Percentiles rank a stretch among this genome's conserved stretches.
phyloP scores from a whole-genome alignment of 495 filamentous ascomycete genomes.

The Podospora fimiseda region DNA sequence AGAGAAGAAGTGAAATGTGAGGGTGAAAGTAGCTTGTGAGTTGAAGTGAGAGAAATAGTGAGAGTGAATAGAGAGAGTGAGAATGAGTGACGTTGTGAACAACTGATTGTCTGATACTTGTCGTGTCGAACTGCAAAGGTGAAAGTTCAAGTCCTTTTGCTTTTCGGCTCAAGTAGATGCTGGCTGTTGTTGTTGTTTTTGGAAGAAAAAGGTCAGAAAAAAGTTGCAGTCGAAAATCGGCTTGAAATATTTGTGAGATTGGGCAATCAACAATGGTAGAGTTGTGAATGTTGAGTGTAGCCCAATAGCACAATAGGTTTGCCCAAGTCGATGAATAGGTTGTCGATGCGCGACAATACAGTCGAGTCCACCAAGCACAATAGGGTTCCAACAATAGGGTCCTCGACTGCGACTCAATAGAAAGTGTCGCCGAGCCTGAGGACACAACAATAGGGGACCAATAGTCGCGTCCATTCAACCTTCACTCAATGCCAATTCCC shows the following conservation, averaged over 20 bases:
- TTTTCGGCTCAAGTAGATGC: too few species aligned
- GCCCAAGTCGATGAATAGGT: not conserved
- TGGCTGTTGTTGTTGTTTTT: too few species aligned
- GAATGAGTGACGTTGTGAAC: too few species aligned
- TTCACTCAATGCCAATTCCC: not conserved
- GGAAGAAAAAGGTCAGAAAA: not conserved
- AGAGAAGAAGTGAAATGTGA: too few species aligned
- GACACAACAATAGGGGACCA: too few species aligned
- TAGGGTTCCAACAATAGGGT: slow-evolving; percentile 2
- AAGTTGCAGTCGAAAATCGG: not conserved
- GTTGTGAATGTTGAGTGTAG: too few species aligned
- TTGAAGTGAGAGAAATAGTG: not conserved
- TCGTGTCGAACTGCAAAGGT: not conserved
- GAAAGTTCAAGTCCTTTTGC: not conserved
- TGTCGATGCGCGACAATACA: not conserved
- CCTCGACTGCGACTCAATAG: too few species aligned
- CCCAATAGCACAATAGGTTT: not conserved
- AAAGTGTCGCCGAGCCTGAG: too few species aligned
- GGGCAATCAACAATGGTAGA: not conserved
- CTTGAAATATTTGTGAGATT: not conserved
- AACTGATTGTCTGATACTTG: not conserved
- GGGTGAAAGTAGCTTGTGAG: too few species aligned
- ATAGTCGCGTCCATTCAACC: not conserved
- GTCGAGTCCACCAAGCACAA: not conserved
- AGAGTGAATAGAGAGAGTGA: not conserved